A percentile compares a stretch with the other conserved stretches of the same genome.
Evolutionary conservation across 768 basidiomycete genomes (phyloP).

Genomic region (Mycena belliarum): DNA sequence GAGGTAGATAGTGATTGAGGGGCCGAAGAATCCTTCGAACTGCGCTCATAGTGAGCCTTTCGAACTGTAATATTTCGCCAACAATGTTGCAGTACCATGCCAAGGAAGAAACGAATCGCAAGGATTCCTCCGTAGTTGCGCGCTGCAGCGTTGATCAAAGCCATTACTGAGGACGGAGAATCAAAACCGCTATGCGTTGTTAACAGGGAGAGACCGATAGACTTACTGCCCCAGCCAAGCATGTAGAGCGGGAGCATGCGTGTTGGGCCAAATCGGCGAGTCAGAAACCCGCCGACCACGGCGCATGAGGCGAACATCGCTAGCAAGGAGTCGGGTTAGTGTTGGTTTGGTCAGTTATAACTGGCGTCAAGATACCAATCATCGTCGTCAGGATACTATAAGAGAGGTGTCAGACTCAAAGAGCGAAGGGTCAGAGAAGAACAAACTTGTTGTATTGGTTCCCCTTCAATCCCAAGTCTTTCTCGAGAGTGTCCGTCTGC

Average conservation of each 20-base stretch:
- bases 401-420: not conserved
- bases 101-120: constrained; percentile 2
- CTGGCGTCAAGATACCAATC: too few relatives aligned
- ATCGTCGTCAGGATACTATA: not conserved
- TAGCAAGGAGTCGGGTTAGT: not conserved
- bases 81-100: not conserved
- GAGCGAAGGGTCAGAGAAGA: too few relatives aligned
- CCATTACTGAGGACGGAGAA: not conserved
- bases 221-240: not conserved
- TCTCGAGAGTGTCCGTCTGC: not conserved
- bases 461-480: not conserved
- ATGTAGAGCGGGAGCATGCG: not conserved
- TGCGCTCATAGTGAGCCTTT: not conserved
- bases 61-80: too few relatives aligned
- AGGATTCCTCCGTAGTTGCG: not conserved
- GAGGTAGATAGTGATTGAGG: not conserved
- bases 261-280: not conserved
- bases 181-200: not conserved
- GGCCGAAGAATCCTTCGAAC: constrained; percentile 1
- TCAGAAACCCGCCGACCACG: not conserved
- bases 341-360: too few relatives aligned
- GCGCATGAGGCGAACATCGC: not conserved
- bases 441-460: not conserved
- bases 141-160: not conserved
- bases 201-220: not conserved